Percentiles rank a stretch among this genome's conserved stretches.
Evolutionary conservation across 2,329 filamentous ascomycete species (phyloP).

Genomic region (Cladophialophora chaetospira): DNA sequence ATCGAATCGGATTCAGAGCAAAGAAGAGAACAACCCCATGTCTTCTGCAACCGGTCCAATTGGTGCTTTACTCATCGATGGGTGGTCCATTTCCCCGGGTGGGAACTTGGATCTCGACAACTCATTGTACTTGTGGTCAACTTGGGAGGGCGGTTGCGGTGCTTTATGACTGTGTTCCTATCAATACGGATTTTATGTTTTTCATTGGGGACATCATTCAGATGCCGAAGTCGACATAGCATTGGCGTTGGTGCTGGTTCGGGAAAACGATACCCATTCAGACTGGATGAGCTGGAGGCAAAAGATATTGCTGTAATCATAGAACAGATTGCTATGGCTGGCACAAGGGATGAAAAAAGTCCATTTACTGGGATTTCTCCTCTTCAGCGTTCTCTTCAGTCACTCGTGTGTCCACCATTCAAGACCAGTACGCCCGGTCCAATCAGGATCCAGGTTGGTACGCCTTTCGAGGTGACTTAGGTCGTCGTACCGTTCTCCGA

Average conservation of each 20-base stretch:
- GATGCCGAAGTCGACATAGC: neutral
- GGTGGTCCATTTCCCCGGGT: neutral
- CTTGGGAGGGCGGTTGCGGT: neutral
- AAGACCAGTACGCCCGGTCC: no score
- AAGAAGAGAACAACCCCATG: no score
- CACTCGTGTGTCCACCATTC: no score
- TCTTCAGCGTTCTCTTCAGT: no score
- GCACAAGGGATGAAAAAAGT: neutral
- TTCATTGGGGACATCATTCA: neutral
- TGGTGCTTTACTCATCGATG: neutral
- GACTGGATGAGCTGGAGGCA: neutral
- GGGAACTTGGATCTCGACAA: neutral
- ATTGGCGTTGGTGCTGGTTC: conserved; percentile 6
- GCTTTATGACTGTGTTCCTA: neutral
- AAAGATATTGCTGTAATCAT: conserved; percentile 7
- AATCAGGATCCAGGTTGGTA: no score
- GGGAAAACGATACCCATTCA: conserved; percentile 7
- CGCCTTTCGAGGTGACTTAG: no score
- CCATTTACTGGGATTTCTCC: neutral
- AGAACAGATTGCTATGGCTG: neutral
- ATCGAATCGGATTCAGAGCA: neutral
- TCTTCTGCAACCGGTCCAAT: neutral
- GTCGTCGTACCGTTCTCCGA: no score
- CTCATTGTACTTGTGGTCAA: neutral
- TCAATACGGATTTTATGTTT: neutral